phyloP scores from a whole-genome alignment of 345 rosid genomes.

The Bruguiera sexangula region DNA sequence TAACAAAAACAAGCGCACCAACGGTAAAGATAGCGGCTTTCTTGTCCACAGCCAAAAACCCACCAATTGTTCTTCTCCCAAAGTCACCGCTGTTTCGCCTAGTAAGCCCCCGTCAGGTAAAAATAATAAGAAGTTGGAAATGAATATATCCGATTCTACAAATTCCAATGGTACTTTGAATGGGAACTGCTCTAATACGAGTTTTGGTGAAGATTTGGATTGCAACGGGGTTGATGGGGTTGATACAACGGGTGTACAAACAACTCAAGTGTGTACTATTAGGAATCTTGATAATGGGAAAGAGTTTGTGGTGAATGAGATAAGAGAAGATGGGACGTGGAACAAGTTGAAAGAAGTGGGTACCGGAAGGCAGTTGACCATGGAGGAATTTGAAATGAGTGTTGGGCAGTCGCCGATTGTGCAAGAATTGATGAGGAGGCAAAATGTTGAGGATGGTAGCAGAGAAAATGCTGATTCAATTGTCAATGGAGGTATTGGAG shows the following conservation, averaged over 20 bases:
- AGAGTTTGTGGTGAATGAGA: conserved; percentile 83
- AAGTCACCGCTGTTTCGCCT: conserved; percentile 19
- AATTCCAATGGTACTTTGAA: conserved; percentile 33
- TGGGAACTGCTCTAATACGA: conserved; percentile 23
- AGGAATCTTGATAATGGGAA: conserved; percentile 87
- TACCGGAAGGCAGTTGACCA: conserved; percentile 80
- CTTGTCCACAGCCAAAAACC: background rate
- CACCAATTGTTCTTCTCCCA: conserved; percentile 15
- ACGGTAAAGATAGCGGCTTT: background rate
- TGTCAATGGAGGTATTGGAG: conserved; percentile 32
- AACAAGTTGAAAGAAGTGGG: conserved; percentile 83
- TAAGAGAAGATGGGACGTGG: conserved; percentile 75
- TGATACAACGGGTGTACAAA: conserved; percentile 2
- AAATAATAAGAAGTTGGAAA: conserved; percentile 23
- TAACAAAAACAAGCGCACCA: background rate
- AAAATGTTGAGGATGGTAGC: conserved; percentile 70
- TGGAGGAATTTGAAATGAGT: conserved; percentile 87
- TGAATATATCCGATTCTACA: conserved; percentile 18
- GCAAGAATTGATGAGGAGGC: conserved; percentile 93
- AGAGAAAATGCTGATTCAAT: conserved; percentile 41
- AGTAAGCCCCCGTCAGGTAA: conserved; percentile 40
- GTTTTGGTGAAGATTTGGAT: conserved; percentile 27
- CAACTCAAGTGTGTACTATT: conserved; percentile 51
- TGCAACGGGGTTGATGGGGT: conserved; percentile 22
- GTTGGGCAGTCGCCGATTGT: conserved; percentile 96